phyloP scores from a whole-genome alignment of 306 rosid species.

The Heteromeles arbutifolia region DNA sequence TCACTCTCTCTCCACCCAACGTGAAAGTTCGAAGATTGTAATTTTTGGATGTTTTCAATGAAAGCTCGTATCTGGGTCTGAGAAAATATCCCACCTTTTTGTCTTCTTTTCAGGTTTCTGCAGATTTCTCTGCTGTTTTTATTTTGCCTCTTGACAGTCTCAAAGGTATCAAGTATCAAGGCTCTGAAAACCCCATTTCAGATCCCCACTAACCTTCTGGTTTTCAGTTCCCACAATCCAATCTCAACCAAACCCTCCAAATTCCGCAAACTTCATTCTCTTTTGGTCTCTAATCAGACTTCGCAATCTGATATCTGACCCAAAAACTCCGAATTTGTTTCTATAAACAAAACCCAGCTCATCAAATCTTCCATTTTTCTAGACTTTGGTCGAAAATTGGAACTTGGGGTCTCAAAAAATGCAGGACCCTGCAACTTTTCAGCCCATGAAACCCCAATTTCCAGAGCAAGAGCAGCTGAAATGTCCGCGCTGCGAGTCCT shows the following conservation, averaged over 20 bases:
- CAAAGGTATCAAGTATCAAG: slow-evolving; percentile 1
- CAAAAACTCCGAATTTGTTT: not conserved
- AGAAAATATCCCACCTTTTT: slow-evolving; percentile 27
- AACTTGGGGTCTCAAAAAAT: slow-evolving; percentile 22
- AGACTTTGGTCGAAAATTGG: not conserved
- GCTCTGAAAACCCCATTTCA: not conserved
- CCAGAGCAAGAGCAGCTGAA: slow-evolving; percentile 85
- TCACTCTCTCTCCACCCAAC: not conserved
- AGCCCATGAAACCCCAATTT: slow-evolving; percentile 51
- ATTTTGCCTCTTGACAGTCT: slow-evolving; percentile 25
- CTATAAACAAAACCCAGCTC: slow-evolving; percentile 3
- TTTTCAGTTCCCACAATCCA: not conserved
- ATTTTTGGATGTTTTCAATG: slow-evolving; percentile 12
- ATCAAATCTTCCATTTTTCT: not conserved
- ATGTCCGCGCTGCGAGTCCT: slow-evolving; percentile 85
- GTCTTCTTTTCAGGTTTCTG: slow-evolving; percentile 16
- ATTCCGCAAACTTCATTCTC: not conserved
- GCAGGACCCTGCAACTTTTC: slow-evolving; percentile 60
- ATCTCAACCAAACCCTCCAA: not conserved
- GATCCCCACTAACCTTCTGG: slow-evolving; percentile 14
- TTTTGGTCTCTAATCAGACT: not conserved
- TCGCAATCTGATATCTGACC: not conserved
- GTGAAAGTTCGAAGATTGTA: not conserved
- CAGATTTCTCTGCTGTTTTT: not conserved
- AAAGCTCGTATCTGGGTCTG: slow-evolving; percentile 14